Base-by-base conservation (phyloP, 768 basidiomycete genomes). In the Dioszegia crocea region DNA sequence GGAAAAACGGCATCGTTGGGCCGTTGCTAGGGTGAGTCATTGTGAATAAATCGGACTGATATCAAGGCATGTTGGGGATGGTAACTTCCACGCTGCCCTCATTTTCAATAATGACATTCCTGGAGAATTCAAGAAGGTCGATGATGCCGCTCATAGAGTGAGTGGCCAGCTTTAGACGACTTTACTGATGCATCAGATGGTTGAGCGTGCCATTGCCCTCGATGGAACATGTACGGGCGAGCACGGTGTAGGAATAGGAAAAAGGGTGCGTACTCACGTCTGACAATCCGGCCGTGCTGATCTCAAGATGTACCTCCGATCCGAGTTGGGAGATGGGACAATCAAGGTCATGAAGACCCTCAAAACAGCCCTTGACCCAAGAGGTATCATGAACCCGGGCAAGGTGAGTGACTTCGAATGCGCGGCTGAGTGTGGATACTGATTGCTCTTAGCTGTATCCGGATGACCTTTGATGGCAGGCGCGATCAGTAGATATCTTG, bases 241-340 rank as follows among this genome's bases (percentile, higher is more conserved):
- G 73, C 89, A 91, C 71, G 89, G 89, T 0, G 86, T 91, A 16
- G 89, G 90, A 1, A 77, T 91, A 12, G 89, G 89, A 11, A 91
- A 91, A 79, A 87, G 84, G 70, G 83, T 86, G n/a, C n/a, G n/a
- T n/a, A n/a, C n/a, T n/a, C n/a, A 67, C 44, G 63, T 57, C 2
- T 3, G 16, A 12, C 30, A 1, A 27, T 41, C 38, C 40, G 8
- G n/a, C 29, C 48, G 16, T 4, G 12, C 47, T 49, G 27, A 56
- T 19, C 1, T 4, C 21, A 30, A 64, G 63, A 56, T 55, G 30
- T 93, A 88, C 75, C 82, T 96, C 1, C 71, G 78, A 9, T 82
- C 85, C 17, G 92, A 96, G 73, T 82, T 96, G 0, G 92, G 92
- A 0, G 80, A 80, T 45, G 85, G 84, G 6, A 92, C 91, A 0